These are phyloP conservation scores for Odontarrhena argentea DNA, from an alignment of 345 rosid genomes.

Conservation along the genomic window DNA sequence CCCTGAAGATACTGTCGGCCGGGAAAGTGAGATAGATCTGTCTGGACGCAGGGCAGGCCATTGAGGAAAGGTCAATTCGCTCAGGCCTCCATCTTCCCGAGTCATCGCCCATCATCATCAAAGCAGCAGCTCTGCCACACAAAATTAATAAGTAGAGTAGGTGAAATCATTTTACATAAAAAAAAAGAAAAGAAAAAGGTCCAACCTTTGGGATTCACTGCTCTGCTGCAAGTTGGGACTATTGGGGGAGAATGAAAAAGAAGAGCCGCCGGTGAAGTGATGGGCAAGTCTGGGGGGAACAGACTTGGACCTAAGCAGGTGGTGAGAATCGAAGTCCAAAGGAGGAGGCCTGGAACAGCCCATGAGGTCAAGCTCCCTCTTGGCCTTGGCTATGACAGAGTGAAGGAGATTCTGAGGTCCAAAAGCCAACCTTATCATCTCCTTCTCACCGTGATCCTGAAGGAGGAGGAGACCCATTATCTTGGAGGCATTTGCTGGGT, in stretches of 20 bases:
- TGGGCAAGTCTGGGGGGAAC: conserved; percentile 39
- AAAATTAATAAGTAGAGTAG: background rate
- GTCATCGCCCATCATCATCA: conserved; percentile 63
- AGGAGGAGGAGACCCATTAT: conserved; percentile 79
- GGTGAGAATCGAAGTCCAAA: conserved; percentile 31
- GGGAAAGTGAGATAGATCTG: conserved; percentile 89
- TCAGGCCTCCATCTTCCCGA: conserved; percentile 47
- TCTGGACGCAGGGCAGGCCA: conserved; percentile 59
- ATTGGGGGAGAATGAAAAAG: conserved; percentile 52
- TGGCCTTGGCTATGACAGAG: conserved; percentile 58
- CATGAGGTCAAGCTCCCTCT: conserved; percentile 57
- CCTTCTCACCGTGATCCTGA: conserved; percentile 79
- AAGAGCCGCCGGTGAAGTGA: conserved; percentile 46
- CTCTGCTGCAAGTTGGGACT: conserved; percentile 35
- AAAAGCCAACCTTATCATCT: conserved; percentile 75
- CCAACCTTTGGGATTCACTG: conserved; percentile 28
- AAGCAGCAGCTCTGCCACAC: conserved; percentile 36
- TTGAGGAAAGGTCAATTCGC: conserved; percentile 43
- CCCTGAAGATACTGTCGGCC: conserved; percentile 76
- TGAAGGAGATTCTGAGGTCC: conserved; percentile 70
- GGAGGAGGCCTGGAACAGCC: conserved; percentile 26
- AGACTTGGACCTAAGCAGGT: conserved; percentile 18
- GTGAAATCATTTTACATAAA: no score
- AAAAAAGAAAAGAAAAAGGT: background rate
- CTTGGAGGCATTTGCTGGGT: conserved; percentile 77